phyloP scores from a whole-genome alignment of 352 stramenopile genomes.

The Phytopythium chamaehyphon region DNA sequence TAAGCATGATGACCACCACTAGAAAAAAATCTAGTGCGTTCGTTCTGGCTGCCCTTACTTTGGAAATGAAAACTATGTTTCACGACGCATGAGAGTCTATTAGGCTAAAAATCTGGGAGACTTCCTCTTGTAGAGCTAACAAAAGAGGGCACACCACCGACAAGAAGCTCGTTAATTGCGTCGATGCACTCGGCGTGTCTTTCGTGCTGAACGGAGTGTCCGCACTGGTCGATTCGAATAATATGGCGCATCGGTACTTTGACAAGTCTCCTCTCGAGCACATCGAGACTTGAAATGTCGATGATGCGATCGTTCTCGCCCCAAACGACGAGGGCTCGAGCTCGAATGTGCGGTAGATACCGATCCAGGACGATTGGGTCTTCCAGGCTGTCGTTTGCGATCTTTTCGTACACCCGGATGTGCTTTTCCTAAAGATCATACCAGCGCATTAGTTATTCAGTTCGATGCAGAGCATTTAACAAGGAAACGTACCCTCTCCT shows the following conservation, averaged over 20 bases:
- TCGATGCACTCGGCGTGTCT: conserved; percentile 44
- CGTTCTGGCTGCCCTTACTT: too few relatives aligned
- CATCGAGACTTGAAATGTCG: conserved; percentile 61
- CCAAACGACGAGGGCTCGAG: conserved; percentile 64
- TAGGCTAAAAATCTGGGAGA: too few relatives aligned
- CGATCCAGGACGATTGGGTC: conserved; percentile 59
- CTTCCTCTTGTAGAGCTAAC: too few relatives aligned
- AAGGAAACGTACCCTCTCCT: conserved; percentile 26
- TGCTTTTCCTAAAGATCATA: conserved; percentile 18
- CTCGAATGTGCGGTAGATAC: conserved; percentile 45
- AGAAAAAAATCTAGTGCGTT: too few relatives aligned
- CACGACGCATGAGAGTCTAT: too few relatives aligned
- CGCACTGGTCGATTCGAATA: conserved; percentile 56
- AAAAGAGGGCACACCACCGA: not conserved
- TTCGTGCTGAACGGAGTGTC: conserved; percentile 70
- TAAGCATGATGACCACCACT: too few relatives aligned
- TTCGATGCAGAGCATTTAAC: not conserved
- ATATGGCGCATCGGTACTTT: conserved; percentile 28
- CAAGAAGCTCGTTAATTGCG: conserved; percentile 39
- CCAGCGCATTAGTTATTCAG: not conserved
- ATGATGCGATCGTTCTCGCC: conserved; percentile 66
- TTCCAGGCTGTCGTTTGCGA: conserved; percentile 45
- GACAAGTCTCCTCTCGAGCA: conserved; percentile 44
- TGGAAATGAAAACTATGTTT: too few relatives aligned
- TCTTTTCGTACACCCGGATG: conserved; percentile 52